Base-by-base conservation (phyloP, 768 basidiomycete species). In the Lactarius indigo region DNA sequence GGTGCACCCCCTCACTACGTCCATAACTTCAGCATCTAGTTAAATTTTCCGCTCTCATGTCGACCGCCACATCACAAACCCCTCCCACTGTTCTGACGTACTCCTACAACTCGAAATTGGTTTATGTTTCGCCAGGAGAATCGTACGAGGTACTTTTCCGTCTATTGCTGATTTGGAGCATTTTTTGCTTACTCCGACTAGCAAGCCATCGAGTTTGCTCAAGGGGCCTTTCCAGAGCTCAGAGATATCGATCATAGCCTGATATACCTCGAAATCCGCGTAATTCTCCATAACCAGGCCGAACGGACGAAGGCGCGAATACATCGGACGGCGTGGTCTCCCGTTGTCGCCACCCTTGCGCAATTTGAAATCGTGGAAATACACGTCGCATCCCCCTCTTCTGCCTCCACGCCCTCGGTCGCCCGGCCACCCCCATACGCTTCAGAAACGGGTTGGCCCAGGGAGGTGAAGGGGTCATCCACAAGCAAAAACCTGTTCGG, bases 361-460 rank as follows among this genome's bases (percentile, higher is more conserved):
- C 68, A 61, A 4, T 75, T 70, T 68, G 75, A 76, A 64, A 71
- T 76, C 55, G 57, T 76, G 26, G 72, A 75, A 39, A 54, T 76
- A 64, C 57, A 59, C 60, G 42, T 76, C 66, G 41, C 35, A 5
- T 13, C 26, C 5, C 47, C 52, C 59, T 39, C n/a, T 50, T 57
- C 62, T 60, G 23, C 63, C 44, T 47, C 63, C 61, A 57, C 18
- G 26, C 58, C 5, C 39, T 20, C 26, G 33, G 44, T n/a, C 55
- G 31, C 12, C 6, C 63, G 68, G 30, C 33, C 50, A 7, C 70
- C 63, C 5, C 73, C 73, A 3, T 57, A 61, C 13, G 31, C 50
- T 28, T 35, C 57, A 5, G 62, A 64, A n/a, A 26, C 15, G 12
- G 37, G 56, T 2, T 50, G 55, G 35, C 6, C 10, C 12, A 28